Evolutionary conservation across 2,329 filamentous ascomycete species (phyloP).

Genomic region (Alternaria brassicae): DNA sequence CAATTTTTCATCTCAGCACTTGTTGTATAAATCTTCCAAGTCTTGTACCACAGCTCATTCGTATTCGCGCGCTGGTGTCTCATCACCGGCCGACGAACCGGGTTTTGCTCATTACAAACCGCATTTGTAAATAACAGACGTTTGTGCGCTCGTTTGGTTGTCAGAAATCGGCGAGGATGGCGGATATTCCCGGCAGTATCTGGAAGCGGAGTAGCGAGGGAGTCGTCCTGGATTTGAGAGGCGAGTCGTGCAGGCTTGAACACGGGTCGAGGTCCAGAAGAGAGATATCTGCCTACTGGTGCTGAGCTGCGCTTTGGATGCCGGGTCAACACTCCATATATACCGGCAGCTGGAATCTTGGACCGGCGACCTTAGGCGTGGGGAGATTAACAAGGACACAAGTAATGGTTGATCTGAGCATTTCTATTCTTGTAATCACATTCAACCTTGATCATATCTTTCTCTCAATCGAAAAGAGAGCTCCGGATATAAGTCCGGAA

Average conservation of each 20-base stretch:
- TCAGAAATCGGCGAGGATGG: background rate
- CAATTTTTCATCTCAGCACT: background rate
- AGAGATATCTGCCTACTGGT: background rate
- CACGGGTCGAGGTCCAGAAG: background rate
- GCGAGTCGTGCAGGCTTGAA: background rate
- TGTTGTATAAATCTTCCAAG: background rate
- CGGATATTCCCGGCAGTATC: background rate
- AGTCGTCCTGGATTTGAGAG: too few relatives aligned
- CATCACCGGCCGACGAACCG: slow-evolving; percentile 3
- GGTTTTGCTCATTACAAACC: background rate
- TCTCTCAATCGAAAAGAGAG: background rate
- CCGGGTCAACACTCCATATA: background rate
- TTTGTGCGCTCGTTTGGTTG: background rate
- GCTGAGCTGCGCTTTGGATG: background rate
- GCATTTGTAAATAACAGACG: background rate
- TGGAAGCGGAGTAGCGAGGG: background rate
- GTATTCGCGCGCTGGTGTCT: slow-evolving; percentile 19
- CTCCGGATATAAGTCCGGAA: slow-evolving; percentile 6
- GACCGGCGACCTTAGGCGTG: background rate
- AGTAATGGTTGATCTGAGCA: background rate
- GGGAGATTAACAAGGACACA: slow-evolving; percentile 7
- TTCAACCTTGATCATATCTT: background rate
- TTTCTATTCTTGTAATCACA: slow-evolving; percentile 1
- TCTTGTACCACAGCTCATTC: slow-evolving; percentile 8
- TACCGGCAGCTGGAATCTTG: background rate